Evolutionary conservation across 2,329 filamentous ascomycete genomes (phyloP), one percentile per base, ranked within the genome.

Genomic region (Alternaria rosae): DNA sequence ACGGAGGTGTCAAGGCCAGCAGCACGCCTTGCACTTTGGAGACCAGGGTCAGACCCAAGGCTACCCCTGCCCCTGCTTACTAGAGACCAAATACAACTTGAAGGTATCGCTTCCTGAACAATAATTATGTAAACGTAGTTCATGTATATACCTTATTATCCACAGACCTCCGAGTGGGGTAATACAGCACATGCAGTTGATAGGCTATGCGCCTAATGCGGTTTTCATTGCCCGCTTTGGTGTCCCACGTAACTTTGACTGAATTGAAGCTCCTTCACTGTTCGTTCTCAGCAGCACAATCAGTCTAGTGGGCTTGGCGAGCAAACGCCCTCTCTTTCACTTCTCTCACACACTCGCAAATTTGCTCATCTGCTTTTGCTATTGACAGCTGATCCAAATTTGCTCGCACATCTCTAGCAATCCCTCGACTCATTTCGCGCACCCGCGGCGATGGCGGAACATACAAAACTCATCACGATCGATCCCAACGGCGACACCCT

Each of bases 1-100:
- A 66, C 9, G 15, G 57, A 23, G 53, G 48, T 20, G 56, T 59
- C 4, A 55, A 62, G 26, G 43, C 62, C 6, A 56, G 59, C 15
- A 65, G 58, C 53, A 70, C 65, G 23, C 70, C 70, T 21, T 70
- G 67, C 54, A 70, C 67, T 7, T 56, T 75, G 28, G 62, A 69
- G 61, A 75, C 70, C 2, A 70, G 59, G 59, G 59, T 72, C 17
- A 70, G 62, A 58, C 65, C 69, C 17, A 69, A 64, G n/a, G 50
- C 71, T 25, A 70, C 69, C 35, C 35, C 35, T 6, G 59, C 62
- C 20, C 48, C 47, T 43, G 52, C 59, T 45, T 45, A 47, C 25
- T 62, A 62, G 12, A 20, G n/a, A 35, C n/a, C 11, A 10, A n/a
- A 43, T n/a, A n/a, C n/a, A 23, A 21, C n/a, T n/a, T 17, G 9